These are phyloP conservation scores for Rubia yunnanensis DNA, from an alignment of 257 asterid genomes.

Conservation along the genomic window DNA sequence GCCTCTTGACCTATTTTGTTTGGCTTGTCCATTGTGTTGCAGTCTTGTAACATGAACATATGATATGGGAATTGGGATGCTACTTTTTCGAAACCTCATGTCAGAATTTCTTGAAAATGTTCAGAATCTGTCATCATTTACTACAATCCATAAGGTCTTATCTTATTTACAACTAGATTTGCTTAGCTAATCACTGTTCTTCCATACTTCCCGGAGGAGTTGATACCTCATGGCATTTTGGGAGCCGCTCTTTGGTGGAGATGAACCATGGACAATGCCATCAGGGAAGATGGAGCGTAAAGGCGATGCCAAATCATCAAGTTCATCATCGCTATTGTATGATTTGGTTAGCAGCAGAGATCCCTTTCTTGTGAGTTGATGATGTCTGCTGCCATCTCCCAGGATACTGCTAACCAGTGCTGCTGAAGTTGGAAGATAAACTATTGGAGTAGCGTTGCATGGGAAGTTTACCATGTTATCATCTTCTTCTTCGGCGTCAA, in stretches of 20 bases:
- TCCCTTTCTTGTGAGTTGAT: conserved; percentile 38
- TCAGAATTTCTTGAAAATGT: neutral
- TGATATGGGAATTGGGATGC: neutral
- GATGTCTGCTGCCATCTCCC: conserved; percentile 30
- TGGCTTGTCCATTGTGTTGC: neutral
- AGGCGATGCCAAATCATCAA: conserved; percentile 60
- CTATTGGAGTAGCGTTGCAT: conserved; percentile 47
- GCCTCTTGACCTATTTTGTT: neutral
- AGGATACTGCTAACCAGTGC: conserved; percentile 29
- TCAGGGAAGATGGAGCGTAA: conserved; percentile 33
- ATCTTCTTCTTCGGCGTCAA: conserved; percentile 41
- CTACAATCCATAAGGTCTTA: neutral
- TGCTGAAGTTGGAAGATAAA: conserved; percentile 45
- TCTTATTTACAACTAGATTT: conserved; percentile 6
- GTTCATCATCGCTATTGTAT: conserved; percentile 70
- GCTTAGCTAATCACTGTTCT: conserved; percentile 21
- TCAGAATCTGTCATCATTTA: neutral
- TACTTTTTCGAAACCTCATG: neutral
- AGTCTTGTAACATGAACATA: neutral
- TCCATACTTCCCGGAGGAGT: conserved; percentile 65
- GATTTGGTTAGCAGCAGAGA: conserved; percentile 60
- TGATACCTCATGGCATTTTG: conserved; percentile 43
- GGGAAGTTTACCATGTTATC: conserved; percentile 44
- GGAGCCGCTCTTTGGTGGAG: conserved; percentile 23
- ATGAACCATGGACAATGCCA: conserved; percentile 20